phyloP scores from a whole-genome alignment of 2,329 filamentous ascomycete species.

The Colletotrichum sansevieriae region DNA sequence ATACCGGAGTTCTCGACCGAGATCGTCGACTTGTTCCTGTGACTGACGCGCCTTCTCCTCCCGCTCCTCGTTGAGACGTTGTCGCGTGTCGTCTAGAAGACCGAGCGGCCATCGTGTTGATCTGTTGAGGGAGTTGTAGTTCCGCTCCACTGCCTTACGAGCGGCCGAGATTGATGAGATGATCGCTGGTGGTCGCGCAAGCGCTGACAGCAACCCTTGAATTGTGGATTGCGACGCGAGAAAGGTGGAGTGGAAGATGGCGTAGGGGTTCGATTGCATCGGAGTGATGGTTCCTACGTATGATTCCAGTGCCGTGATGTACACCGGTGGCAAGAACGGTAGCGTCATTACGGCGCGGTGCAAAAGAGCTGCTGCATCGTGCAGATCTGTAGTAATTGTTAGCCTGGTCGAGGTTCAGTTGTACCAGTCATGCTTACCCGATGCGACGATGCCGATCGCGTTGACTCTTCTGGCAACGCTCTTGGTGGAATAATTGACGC shows the following conservation, averaged over 20 bases:
- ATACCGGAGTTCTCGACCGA: slow-evolving; percentile 88
- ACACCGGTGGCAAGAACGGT: slow-evolving; percentile 75
- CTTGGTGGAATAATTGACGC: slow-evolving; percentile 85
- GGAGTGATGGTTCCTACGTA: slow-evolving; percentile 77
- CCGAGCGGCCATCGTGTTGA: slow-evolving; percentile 84
- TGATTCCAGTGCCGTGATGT: slow-evolving; percentile 78
- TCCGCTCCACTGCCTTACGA: slow-evolving; percentile 81
- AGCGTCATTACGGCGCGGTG: slow-evolving; percentile 67
- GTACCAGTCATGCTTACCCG: slow-evolving; percentile 60
- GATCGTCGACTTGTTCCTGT: slow-evolving; percentile 76
- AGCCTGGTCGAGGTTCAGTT: neutral
- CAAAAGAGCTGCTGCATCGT: slow-evolving; percentile 72
- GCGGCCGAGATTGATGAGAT: slow-evolving; percentile 82
- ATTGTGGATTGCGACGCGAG: slow-evolving; percentile 87
- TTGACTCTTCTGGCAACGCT: slow-evolving; percentile 86
- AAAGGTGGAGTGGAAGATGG: slow-evolving; percentile 80
- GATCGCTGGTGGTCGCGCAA: slow-evolving; percentile 83
- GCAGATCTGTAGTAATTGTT: slow-evolving; percentile 67
- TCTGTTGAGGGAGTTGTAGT: slow-evolving; percentile 79
- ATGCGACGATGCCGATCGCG: slow-evolving; percentile 73
- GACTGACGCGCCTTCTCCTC: slow-evolving; percentile 82
- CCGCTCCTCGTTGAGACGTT: slow-evolving; percentile 85
- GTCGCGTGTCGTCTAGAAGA: slow-evolving; percentile 88
- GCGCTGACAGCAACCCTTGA: slow-evolving; percentile 81
- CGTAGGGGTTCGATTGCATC: slow-evolving; percentile 79